These are phyloP conservation scores for Fusarium solani-melongenae DNA, from an alignment of 2,329 filamentous ascomycete species.

Conservation along the genomic window DNA sequence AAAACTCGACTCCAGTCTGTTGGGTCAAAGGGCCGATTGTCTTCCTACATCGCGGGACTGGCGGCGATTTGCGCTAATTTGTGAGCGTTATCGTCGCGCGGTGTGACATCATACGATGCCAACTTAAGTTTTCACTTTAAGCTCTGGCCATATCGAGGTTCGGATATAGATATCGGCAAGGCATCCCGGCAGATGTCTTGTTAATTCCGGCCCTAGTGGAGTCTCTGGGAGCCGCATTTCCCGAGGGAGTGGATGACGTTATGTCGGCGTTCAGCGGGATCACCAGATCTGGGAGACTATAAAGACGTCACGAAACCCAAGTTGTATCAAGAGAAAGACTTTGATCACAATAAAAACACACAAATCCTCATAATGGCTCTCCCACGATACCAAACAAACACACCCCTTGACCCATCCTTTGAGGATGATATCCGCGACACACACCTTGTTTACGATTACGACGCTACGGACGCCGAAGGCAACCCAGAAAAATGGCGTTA, in stretches of 20 bases:
- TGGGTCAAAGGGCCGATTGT: background rate
- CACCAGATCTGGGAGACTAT: conserved; percentile 7
- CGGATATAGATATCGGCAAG: conserved; percentile 20
- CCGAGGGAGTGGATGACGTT: conserved; percentile 19
- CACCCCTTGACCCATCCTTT: conserved; percentile 40
- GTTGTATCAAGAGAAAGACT: too few species aligned
- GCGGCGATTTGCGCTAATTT: conserved; percentile 14
- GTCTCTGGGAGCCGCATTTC: conserved; percentile 1
- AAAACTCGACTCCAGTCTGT: background rate
- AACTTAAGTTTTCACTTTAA: conserved; percentile 22
- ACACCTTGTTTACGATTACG: conserved; percentile 68
- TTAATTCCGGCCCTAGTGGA: conserved; percentile 6
- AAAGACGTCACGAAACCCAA: background rate
- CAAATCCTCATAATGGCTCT: conserved; percentile 26
- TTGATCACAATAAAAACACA: fast-evolving
- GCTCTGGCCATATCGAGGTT: background rate
- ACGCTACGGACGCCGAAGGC: conserved; percentile 58
- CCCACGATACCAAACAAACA: conserved; percentile 41
- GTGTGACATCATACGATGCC: conserved; percentile 32
- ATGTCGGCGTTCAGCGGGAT: background rate
- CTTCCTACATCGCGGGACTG: background rate
- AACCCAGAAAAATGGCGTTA: conserved; percentile 70
- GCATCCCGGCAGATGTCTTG: conserved; percentile 4
- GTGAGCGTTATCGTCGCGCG: background rate
- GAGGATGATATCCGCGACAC: conserved; percentile 63